phyloP scores from a whole-genome alignment of 1,139 yeast species.

The Geotrichum australiense region DNA sequence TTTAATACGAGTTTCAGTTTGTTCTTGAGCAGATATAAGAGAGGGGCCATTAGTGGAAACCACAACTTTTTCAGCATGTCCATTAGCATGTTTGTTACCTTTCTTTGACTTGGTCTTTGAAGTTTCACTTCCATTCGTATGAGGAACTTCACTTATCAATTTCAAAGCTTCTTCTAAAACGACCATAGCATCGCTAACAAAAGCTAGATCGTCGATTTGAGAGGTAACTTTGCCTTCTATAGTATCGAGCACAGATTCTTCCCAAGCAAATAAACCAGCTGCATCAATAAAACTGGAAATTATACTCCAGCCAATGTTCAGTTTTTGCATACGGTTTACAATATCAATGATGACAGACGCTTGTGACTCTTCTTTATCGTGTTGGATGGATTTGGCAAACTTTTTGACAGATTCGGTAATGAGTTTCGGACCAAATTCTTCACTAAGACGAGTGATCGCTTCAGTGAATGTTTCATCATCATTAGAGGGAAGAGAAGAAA shows the following conservation, averaged over 20 bases:
- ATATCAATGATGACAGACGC: slow-evolving; percentile 35
- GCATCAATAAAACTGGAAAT: slow-evolving; percentile 62
- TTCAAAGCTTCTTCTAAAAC: slow-evolving; percentile 47
- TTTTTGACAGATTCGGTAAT: slow-evolving; percentile 26
- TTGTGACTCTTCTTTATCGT: slow-evolving; percentile 18
- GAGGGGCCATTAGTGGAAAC: slow-evolving; percentile 15
- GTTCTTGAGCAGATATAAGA: slow-evolving; percentile 23
- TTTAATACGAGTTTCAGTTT: slow-evolving; percentile 21
- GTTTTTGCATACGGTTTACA: slow-evolving; percentile 36
- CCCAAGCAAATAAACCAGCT: slow-evolving; percentile 65
- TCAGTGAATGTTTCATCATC: slow-evolving; percentile 63
- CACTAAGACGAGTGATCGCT: slow-evolving; percentile 56
- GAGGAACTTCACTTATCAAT: slow-evolving; percentile 26
- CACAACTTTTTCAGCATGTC: slow-evolving; percentile 20
- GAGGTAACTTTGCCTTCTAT: slow-evolving; percentile 38
- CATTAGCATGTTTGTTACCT: slow-evolving; percentile 23
- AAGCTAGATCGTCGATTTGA: slow-evolving; percentile 45
- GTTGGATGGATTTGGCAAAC: slow-evolving; percentile 15
- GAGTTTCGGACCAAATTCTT: slow-evolving; percentile 43
- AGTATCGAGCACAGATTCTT: slow-evolving; percentile 44
- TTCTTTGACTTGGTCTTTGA: slow-evolving; percentile 19
- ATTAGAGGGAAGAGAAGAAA: slow-evolving; percentile 45
- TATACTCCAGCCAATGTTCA: slow-evolving; percentile 52
- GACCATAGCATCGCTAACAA: slow-evolving; percentile 49
- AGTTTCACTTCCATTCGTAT: slow-evolving; percentile 17